phyloP scores from a whole-genome alignment of 345 rosid genomes.

The Camelina laxa region DNA sequence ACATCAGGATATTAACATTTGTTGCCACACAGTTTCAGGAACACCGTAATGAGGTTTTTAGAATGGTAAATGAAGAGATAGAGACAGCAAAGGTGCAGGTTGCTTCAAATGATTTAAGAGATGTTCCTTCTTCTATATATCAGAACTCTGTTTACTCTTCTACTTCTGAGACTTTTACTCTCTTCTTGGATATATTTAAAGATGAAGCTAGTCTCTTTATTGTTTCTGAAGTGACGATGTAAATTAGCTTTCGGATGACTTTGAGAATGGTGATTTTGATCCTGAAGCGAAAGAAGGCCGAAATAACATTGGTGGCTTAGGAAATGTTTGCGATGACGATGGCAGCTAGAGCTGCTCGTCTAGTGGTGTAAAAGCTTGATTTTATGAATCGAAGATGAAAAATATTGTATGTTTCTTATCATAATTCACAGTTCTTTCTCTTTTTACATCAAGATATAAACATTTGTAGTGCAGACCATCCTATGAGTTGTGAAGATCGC shows the following conservation, averaged over 20 bases:
- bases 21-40: constrained; percentile 94
- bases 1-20: constrained; percentile 53
- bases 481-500: no score
- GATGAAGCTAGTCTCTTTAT: not conserved
- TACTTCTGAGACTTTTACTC: not conserved
- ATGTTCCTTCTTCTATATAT: not conserved
- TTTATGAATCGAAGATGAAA: constrained; percentile 23
- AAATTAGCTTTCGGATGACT: not conserved
- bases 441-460: constrained; percentile 46
- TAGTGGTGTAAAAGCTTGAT: not conserved
- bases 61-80: constrained; percentile 87
- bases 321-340: not conserved
- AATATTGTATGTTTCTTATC: constrained; percentile 2
- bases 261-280: not conserved
- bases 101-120: constrained; percentile 10
- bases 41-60: constrained; percentile 65
- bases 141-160: constrained; percentile 2
- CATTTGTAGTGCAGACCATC: not conserved
- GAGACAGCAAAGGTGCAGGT: constrained; percentile 95
- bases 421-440: constrained; percentile 2
- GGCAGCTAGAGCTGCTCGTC: not conserved
- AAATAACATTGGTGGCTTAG: constrained; percentile 1
- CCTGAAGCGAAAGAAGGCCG: not conserved
- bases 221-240: not conserved
- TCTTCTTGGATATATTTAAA: not conserved